Evolutionary conservation across 2,329 filamentous ascomycete species (phyloP).

Genomic region (Fusarium pseudocircinatum): DNA sequence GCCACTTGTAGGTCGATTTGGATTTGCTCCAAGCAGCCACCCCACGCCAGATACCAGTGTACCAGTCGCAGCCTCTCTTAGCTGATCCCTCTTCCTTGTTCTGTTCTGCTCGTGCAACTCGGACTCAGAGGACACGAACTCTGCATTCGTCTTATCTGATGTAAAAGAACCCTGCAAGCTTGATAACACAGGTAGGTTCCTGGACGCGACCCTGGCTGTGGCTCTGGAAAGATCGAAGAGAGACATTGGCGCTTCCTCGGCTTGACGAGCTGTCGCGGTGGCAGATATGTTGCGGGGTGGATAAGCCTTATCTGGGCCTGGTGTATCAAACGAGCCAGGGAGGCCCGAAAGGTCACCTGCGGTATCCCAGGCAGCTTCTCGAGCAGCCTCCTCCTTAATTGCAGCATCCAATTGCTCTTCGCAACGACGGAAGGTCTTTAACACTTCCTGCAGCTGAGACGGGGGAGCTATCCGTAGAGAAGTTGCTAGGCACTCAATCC

Average conservation of each 20-base stretch:
- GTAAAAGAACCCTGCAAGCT: conserved; percentile 54
- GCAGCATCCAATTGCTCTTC: conserved; percentile 79
- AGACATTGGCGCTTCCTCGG: conserved; percentile 70
- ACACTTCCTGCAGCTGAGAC: conserved; percentile 75
- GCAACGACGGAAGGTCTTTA: conserved; percentile 78
- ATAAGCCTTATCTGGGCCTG: conserved; percentile 38
- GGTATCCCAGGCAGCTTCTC: conserved; percentile 76
- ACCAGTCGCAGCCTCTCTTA: conserved; percentile 73
- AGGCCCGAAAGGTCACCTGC: conserved; percentile 67
- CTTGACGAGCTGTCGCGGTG: conserved; percentile 48
- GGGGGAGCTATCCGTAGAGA: conserved; percentile 79
- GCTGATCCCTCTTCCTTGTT: conserved; percentile 76
- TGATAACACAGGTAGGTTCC: conserved; percentile 66
- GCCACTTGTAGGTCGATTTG: conserved; percentile 33
- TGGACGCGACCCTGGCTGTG: conserved; percentile 67
- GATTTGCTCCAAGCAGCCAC: conserved; percentile 71
- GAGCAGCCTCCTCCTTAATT: conserved; percentile 71
- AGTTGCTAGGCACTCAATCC: conserved; percentile 81
- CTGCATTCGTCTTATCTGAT: conserved; percentile 18
- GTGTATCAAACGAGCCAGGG: conserved; percentile 62
- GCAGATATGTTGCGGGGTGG: conserved; percentile 48
- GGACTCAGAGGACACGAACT: conserved; percentile 38
- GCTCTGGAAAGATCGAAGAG: conserved; percentile 72
- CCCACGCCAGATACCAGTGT: conserved; percentile 73
- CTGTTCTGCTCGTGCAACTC: conserved; percentile 46